Percentiles rank a stretch among this genome's conserved stretches.
Evolutionary conservation across 164 flowering plant genomes (phyloP).

Genomic region (Akebia trifoliata): DNA sequence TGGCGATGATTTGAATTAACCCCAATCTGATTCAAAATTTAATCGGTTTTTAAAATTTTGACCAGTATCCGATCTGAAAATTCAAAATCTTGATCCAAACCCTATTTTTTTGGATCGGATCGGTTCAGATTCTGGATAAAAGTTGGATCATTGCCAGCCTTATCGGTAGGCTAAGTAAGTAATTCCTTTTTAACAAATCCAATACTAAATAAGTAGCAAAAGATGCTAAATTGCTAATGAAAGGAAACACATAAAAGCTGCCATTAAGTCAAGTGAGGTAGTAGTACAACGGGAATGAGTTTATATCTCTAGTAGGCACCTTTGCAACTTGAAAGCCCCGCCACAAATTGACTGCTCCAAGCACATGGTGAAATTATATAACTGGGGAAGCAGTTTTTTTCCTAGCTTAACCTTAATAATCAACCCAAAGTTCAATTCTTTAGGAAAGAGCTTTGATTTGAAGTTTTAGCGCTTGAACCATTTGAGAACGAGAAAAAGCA

Average conservation of each 20-base stretch:
- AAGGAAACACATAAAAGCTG: background rate
- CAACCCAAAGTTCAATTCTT: background rate
- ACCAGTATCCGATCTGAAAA: no score
- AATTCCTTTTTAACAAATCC: no score
- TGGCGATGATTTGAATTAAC: no score
- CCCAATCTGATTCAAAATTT: no score
- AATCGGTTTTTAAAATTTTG: no score
- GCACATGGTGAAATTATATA: background rate
- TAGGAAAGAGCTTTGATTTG: background rate
- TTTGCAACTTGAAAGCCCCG: background rate
- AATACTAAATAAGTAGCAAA: no score
- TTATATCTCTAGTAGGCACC: background rate
- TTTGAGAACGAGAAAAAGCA: background rate
- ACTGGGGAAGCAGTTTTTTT: background rate
- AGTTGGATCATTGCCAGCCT: no score
- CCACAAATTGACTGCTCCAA: background rate
- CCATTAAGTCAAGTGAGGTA: background rate
- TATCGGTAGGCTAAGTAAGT: no score
- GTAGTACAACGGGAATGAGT: background rate
- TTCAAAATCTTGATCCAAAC: no score
- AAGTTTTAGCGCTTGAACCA: conserved; percentile 1
- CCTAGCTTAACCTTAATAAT: background rate
- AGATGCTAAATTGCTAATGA: no score
- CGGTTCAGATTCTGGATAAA: no score
- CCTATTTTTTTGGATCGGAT: no score